Evolutionary conservation across 78 protist species (phyloP), one percentile per base, ranked within the genome.

Genomic region (Planoprotostelium fungivorum): DNA sequence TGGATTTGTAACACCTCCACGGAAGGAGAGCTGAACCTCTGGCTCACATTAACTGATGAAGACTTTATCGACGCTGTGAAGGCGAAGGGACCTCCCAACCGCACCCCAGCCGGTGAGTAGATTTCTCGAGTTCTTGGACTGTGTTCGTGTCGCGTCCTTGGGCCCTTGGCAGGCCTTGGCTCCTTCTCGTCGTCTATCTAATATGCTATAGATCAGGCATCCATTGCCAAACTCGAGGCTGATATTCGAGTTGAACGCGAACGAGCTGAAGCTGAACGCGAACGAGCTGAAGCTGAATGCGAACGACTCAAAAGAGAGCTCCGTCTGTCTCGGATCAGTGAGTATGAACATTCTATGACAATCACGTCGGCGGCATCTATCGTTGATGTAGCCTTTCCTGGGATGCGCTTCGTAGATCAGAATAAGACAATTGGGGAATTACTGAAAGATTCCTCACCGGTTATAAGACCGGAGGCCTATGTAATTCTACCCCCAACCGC

Each of bases 21-120:
- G n/a, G n/a, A n/a, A n/a, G n/a, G n/a, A n/a, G n/a, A n/a, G n/a
- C n/a, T n/a, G n/a, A n/a, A n/a, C n/a, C n/a, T n/a, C n/a, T n/a
- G n/a, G n/a, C n/a, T n/a, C n/a, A n/a, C n/a, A n/a, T n/a, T n/a
- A n/a, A n/a, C n/a, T n/a, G n/a, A n/a, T n/a, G n/a, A n/a, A n/a
- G n/a, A n/a, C n/a, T n/a, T n/a, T n/a, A n/a, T n/a, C n/a, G n/a
- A n/a, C n/a, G n/a, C n/a, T n/a, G n/a, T n/a, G n/a, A n/a, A n/a
- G n/a, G n/a, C n/a, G n/a, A n/a, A n/a, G n/a, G n/a, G n/a, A n/a
- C n/a, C n/a, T n/a, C n/a, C n/a, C n/a, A n/a, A n/a, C n/a, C n/a
- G 73, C 73, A 16, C 73, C 73, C 73, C 73, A 51, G 73, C 73
- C 73, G 73, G 73, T 51, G 73, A 51, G 73, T 51, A 51, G 73